Conservation (phyloP, 148 eudicot genomes). For the Silene conica region DNA sequence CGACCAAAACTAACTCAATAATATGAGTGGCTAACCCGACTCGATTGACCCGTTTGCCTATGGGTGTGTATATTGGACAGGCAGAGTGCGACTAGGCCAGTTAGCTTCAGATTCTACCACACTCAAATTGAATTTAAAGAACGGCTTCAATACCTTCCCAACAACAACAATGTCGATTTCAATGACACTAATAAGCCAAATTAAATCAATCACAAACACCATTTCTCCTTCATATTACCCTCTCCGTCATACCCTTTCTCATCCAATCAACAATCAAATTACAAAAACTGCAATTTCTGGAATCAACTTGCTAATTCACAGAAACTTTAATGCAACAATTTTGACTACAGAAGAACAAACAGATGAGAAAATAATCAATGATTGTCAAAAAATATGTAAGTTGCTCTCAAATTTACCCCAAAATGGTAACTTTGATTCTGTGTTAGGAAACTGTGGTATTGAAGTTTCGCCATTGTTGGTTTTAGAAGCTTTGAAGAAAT, state of each 20-base stretch:
- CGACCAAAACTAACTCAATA: no score
- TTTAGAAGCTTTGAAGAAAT: constrained; percentile 50
- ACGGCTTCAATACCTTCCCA: neutral
- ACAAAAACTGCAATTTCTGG: neutral
- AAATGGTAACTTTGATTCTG: constrained; percentile 29
- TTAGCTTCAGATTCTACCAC: no score
- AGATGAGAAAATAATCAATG: constrained; percentile 21
- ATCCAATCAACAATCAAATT: neutral
- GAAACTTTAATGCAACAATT: constrained; percentile 29
- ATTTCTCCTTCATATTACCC: constrained; percentile 6
- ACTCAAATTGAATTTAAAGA: no score
- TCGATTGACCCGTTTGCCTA: no score
- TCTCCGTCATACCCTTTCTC: neutral
- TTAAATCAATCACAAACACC: constrained; percentile 8
- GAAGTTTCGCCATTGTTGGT: constrained; percentile 41
- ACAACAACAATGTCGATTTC: constrained; percentile 27
- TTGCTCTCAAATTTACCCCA: constrained; percentile 31
- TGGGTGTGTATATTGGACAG: no score
- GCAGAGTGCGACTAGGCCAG: no score
- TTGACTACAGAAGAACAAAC: constrained; percentile 8
- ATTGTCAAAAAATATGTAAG: constrained; percentile 49
- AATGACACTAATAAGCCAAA: constrained; percentile 18
- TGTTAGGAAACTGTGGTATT: constrained; percentile 28
- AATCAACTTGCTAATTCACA: constrained; percentile 9
- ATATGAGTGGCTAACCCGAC: no score